phyloP scores from a whole-genome alignment of 179 eudicot species.

The Silene noctiflora region DNA sequence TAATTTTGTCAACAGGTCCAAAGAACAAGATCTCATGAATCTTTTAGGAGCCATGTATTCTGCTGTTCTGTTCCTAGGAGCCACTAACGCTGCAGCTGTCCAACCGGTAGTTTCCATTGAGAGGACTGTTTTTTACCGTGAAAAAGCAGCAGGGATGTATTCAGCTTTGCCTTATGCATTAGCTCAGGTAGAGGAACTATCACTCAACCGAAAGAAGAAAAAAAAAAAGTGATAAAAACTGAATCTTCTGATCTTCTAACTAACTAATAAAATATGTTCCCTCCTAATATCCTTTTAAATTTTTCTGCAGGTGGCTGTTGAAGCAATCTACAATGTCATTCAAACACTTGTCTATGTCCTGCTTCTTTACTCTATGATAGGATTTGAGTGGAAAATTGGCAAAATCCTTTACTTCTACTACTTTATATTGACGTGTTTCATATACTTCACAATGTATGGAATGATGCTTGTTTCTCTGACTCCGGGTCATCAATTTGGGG shows the following conservation, averaged over 20 bases:
- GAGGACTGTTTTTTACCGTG: slow-evolving; percentile 85
- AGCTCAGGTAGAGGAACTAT: slow-evolving; percentile 54
- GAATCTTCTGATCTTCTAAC: not conserved
- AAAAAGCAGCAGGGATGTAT: slow-evolving; percentile 79
- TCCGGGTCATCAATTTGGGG: slow-evolving; percentile 58
- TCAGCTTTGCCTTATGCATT: slow-evolving; percentile 73
- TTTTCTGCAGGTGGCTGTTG: slow-evolving; percentile 58
- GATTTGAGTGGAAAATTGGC: slow-evolving; percentile 51
- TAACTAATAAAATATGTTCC: not conserved
- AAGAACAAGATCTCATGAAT: slow-evolving; percentile 63
- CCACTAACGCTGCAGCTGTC: slow-evolving; percentile 56
- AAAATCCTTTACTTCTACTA: slow-evolving; percentile 63
- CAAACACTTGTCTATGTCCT: slow-evolving; percentile 47
- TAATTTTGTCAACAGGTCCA: slow-evolving; percentile 35
- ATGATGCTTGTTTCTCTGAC: slow-evolving; percentile 84
- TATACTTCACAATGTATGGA: slow-evolving; percentile 60
- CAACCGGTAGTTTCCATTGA: slow-evolving; percentile 63
- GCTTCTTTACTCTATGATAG: slow-evolving; percentile 71
- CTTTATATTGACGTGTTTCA: slow-evolving; percentile 57
- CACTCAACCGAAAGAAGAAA: not conserved
- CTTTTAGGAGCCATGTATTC: slow-evolving; percentile 67
- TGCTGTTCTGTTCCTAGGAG: slow-evolving; percentile 78
- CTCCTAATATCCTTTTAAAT: not conserved
- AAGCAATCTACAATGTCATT: slow-evolving; percentile 48
- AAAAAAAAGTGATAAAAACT: not conserved